Evolutionary conservation across 257 asterid genomes (phyloP), one percentile per base, ranked within the genome.

Genomic region (Galeopsis tetrahit): DNA sequence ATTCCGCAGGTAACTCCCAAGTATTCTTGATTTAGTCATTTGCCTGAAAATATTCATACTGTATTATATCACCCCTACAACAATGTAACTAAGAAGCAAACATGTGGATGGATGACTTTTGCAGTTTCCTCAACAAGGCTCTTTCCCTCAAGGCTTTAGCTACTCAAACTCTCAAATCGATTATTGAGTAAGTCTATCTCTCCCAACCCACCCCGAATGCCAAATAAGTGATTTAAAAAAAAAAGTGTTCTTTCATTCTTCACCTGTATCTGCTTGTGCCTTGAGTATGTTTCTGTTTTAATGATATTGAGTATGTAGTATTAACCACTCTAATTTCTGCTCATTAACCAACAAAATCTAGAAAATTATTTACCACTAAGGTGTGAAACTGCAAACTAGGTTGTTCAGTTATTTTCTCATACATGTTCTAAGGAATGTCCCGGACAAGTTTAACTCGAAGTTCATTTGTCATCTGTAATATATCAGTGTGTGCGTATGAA

Each of bases 91-190:
- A 28, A 38, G 74, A 72, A 76, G 53, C 10, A 68, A 52, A 72
- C 46, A 44, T 46, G 15, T 34, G 14, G 14, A 21, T 39, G 71
- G 17, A 32, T 66, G 33, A 11, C 38, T 69, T 51, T 81, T n/a
- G 79, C 84, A 88, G 94, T 85, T 80, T 76, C 84, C 80, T 75
- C 88, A 82, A 65, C 89, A 83, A 77, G 88, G 82, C 62, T 71
- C 87, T 67, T 88, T 77, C 57, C 48, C 84, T 21, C 88, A 84
- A 80, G 85, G 85, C 77, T 66, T 85, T 58, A 67, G 70, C 83
- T 86, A 82, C 78, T 78, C 86, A 66, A 81, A 83, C 81, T 84
- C 86, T 65, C 87, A 85, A 61, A 77, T 83, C 48, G 85, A 85
- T 82, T 77, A 58, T 38, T 68, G 73, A 76, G 93, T 85, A 61